Evolutionary conservation across 164 flowering plant genomes (phyloP), one percentile per base, ranked within the genome.

Genomic region (Taxillus chinensis): DNA sequence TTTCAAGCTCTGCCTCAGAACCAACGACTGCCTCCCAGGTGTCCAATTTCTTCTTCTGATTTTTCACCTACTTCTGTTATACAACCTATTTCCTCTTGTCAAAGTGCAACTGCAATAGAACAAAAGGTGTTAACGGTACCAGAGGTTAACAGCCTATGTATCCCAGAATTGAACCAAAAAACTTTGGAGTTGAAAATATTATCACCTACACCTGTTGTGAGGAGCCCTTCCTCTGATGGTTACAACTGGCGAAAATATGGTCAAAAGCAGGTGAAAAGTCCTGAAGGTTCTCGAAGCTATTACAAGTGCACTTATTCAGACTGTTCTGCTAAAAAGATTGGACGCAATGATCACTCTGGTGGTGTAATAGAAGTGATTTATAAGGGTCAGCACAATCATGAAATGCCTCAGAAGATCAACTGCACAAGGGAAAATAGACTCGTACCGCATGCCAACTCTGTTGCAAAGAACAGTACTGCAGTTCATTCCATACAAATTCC

Each of bases 171-270:
- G 39, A 67, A 62, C 58, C 66, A 55, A 61, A 60, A 60, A 57
- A 74, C 78, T 43, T 66, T 66, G 16, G 63, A 74, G 39, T 58
- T 40, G 49, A 72, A 71, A 64, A 50, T 39, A 27, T 45, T 65
- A 61, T 40, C 82, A 57, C 42, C 69, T 62, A 60, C 58, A 66
- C 73, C 64, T 53, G 15, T 59, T 45, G 57, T 62, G 55, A 80
- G 69, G 78, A 67, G 76, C 59, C 72, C 86, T 48, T 56, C 75
- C 17, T 62, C 70, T 63, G 98, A 91, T 79, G 92, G 95, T 37
- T 91, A 76, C 71, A 86, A 86, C 57, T 91, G 98, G 98, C 78
- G 98, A 11, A 91, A 91, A 67, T 91, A 91, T 79, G 98, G 98
- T 62, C 95, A 91, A 69, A 91, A 91, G 77, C 92, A 75, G 75